Conservation (phyloP, 805 yeast species). For the Starmerella tilneyi region DNA sequence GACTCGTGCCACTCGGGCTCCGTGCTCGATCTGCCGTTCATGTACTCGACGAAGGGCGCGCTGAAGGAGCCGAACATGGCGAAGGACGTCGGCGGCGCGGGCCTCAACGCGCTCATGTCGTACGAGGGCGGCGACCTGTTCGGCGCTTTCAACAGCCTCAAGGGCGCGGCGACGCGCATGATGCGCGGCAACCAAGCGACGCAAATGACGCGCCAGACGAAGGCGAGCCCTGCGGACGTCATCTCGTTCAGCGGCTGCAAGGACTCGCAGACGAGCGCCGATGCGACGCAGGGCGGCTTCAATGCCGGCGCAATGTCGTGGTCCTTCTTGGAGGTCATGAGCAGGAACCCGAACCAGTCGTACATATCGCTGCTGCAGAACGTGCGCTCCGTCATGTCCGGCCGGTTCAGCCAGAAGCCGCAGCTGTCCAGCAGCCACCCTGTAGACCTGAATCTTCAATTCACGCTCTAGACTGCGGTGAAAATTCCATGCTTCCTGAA, state of each 20-base stretch:
- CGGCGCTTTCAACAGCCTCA: slow-evolving; percentile 36
- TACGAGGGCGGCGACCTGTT: slow-evolving; percentile 52
- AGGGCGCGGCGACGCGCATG: slow-evolving; percentile 18
- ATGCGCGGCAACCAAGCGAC: slow-evolving; percentile 17
- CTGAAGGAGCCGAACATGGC: slow-evolving; percentile 69
- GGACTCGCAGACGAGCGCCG: slow-evolving; percentile 77
- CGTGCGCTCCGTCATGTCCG: slow-evolving; percentile 51
- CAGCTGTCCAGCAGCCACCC: slow-evolving; percentile 75
- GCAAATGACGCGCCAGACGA: slow-evolving; percentile 34
- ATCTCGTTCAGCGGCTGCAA: slow-evolving; percentile 71
- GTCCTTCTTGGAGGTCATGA: slow-evolving; percentile 59
- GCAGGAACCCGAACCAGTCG: slow-evolving; percentile 52
- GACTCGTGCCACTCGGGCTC: slow-evolving; percentile 86
- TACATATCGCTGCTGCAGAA: slow-evolving; percentile 60
- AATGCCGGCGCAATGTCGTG: slow-evolving; percentile 81
- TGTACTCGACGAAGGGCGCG: slow-evolving; percentile 74
- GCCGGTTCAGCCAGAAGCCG: slow-evolving; percentile 70
- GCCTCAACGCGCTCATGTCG: slow-evolving; percentile 47
- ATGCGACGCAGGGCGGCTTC: slow-evolving; percentile 58
- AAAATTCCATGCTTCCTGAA: no score
- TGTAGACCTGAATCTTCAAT: slow-evolving; percentile 50
- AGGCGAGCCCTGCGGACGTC: slow-evolving; percentile 67
- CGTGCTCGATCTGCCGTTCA: slow-evolving; percentile 67
- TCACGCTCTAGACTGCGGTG: slow-evolving; percentile 37
- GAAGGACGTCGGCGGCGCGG: slow-evolving; percentile 63